phyloP scores from a whole-genome alignment of 331 rosid species.

The Quercus phellos region DNA sequence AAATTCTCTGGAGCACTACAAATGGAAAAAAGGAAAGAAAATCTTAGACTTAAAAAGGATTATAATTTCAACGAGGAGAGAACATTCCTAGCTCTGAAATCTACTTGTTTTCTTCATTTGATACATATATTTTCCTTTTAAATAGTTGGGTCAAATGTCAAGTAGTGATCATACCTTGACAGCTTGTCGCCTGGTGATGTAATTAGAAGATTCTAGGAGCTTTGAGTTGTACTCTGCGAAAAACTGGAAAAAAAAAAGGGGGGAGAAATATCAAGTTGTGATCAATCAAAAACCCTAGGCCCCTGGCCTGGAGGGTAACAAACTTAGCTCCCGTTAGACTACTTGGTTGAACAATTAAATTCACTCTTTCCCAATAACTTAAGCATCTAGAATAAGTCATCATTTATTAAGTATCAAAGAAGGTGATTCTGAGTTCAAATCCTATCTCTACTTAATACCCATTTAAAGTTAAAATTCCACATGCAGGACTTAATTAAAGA shows the following conservation, averaged over 20 bases:
- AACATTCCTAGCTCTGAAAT: neutral
- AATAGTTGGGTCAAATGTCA: slow-evolving; percentile 6
- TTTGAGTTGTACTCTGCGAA: slow-evolving; percentile 87
- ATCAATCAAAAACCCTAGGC: slow-evolving; percentile 5
- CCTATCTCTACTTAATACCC: neutral
- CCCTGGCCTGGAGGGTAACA: neutral
- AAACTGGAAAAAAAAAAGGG: slow-evolving; percentile 48
- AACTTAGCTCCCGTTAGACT: neutral
- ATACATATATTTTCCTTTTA: neutral
- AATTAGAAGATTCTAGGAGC: slow-evolving; percentile 88
- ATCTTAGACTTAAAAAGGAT: neutral
- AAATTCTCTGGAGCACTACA: neutral
- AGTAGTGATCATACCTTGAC: slow-evolving; percentile 60
- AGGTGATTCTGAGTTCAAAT: neutral
- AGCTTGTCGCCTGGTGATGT: slow-evolving; percentile 97
- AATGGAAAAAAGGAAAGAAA: neutral
- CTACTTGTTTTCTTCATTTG: slow-evolving; percentile 11
- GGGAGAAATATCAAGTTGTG: slow-evolving; percentile 4
- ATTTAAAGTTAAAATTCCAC: neutral
- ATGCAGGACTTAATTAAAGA: neutral
- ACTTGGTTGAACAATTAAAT: neutral
- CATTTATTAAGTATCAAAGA: neutral
- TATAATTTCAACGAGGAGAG: slow-evolving; percentile 7
- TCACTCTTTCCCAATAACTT: neutral
- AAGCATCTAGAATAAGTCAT: neutral